Evolutionary conservation across 2,329 filamentous ascomycete genomes (phyloP), one percentile per base, ranked within the genome.

Genomic region (Colletotrichum filicis): DNA sequence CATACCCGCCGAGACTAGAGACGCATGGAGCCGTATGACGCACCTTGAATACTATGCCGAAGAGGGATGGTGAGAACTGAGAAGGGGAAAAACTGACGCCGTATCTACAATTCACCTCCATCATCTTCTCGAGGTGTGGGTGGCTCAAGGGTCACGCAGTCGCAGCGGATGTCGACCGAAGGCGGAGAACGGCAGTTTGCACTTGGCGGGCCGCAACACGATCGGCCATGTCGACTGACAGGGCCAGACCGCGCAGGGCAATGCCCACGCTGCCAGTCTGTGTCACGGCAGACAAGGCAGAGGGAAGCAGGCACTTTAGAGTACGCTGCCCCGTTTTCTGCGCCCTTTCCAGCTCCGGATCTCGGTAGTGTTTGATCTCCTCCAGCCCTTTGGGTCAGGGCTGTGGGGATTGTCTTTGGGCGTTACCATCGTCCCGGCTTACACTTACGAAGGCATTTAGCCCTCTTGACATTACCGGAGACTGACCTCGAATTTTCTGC

Each of bases 1-100:
- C 74, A 75, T 75, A 75, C 72, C 74, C 74, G 74, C 74, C 72
- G 74, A 68, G 37, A 42, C 74, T 75, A 75, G 59, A 69, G 56
- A 60, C 65, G 74, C 74, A 75, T 69, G 65, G 58, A 68, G 61
- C 72, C 74, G 74, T 56, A 74, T 74, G 68, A 72, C 68, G 68
- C 62, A 67, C 68, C 63, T 74, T 49, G 24, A 42, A 58, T 53
- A 26, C 71, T 68, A 67, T 71, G 19, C 58, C 61, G 26, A 64
- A 70, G 61, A 19, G 42, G 71, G 46, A 60, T 24, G 63, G 52
- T 42, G 56, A 35, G 24, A 57, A 49, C 30, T 42, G 56, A 35
- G 24, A 57, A 49, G 22, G 37, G 37, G 6, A 6, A 14, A 55
- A 24, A 35, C 52, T n/a, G 7, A 53, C 3, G 53, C 62, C 19